Evolutionary conservation across 495 filamentous ascomycete genomes (phyloP), one percentile per base, ranked within the genome.

Genomic region (Penicillium bialowiezense): DNA sequence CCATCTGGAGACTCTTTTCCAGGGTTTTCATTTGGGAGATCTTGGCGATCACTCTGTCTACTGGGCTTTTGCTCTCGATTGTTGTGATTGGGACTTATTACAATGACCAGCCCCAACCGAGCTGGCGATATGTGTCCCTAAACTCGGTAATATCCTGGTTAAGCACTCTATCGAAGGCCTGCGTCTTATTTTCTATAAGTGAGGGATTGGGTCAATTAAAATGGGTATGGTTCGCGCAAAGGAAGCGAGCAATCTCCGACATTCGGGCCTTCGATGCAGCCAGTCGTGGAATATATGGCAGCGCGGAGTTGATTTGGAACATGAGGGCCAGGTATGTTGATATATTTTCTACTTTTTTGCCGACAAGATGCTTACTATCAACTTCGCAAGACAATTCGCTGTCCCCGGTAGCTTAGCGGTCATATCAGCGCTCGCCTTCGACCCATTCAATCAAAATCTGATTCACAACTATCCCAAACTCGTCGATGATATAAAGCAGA

Each of bases 131-230:
- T 19, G 18, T 37, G 17, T 37, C 35, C 1, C 39, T 54, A 2
- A 48, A 49, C 32, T 50, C 39, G 20, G 5, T 51, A 1, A 44
- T 51, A 6, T 42, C 48, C 4, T 51, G 48, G 48, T 14, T 51
- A n/a, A 51, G 48, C 28, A 51, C 39, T n/a, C 8, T 51, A 19
- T 36, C 48, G 2, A 44, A 43, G 17, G 39, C 3, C 5, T 37
- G 34, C 21, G 18, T 50, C n/a, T 5, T 50, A 12, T 50, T 31
- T 17, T 8, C 37, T 18, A 21, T 41, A 17, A 50, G 26, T 14
- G 35, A 41, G 37, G 26, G 10, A 4, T 10, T 51, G 7, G 48
- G 40, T 3, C 48, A 51, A 14, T 9, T 51, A 9, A 51, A 51
- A 18, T 51, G 48, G 48, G 12, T 19, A 12, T 51, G 48, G 48